A percentile compares a stretch with the other conserved stretches of the same genome.
These are phyloP conservation scores for Gossypium lobatum DNA, from an alignment of 441 rosid species.

Conservation along the genomic window DNA sequence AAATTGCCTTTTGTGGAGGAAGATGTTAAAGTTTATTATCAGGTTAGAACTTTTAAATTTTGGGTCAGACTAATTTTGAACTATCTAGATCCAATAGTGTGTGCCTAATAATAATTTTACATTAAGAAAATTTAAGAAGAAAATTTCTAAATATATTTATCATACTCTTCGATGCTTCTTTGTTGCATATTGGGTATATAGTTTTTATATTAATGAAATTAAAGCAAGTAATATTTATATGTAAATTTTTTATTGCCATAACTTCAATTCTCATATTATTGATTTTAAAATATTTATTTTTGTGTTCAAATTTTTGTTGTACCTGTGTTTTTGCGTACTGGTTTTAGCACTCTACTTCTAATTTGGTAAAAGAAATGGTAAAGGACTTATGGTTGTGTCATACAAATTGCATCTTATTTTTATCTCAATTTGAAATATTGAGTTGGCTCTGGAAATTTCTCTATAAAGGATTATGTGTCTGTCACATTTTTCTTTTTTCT, in stretches of 20 bases:
- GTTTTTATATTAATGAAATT: neutral
- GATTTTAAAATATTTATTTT: neutral
- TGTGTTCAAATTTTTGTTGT: neutral
- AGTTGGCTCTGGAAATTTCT: neutral
- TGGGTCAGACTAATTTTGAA: neutral
- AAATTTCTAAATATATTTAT: neutral
- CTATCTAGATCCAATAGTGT: neutral
- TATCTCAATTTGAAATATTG: neutral
- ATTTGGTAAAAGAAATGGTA: neutral
- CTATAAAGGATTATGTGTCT: neutral
- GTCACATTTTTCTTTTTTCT: neutral
- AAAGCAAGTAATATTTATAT: neutral
- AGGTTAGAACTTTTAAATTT: neutral
- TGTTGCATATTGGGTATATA: neutral
- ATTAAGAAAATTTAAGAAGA: neutral
- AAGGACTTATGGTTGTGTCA: neutral
- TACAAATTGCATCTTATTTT: neutral
- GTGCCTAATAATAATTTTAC: neutral
- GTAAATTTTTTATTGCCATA: neutral
- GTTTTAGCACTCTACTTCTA: neutral
- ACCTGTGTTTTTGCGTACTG: neutral
- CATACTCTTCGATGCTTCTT: neutral
- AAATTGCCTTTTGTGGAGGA: neutral
- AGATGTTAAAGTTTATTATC: neutral
- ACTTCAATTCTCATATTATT: neutral